phyloP scores from a whole-genome alignment of 768 basidiomycete species.

The Lactifluus piperatus region DNA sequence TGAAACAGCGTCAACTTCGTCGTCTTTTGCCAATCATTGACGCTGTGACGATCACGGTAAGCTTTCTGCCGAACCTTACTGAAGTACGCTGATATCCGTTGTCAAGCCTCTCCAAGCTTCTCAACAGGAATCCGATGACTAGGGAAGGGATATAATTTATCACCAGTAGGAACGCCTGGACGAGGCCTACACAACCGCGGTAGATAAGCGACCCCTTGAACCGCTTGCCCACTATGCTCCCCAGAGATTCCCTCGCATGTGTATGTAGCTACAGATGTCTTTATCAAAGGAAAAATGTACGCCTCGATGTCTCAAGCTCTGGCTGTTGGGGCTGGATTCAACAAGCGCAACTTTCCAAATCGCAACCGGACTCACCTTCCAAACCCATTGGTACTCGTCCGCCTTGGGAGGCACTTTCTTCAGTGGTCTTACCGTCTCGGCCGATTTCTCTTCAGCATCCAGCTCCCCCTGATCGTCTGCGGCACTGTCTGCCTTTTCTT shows the following conservation, averaged over 20 bases:
- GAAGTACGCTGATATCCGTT: too few relatives aligned
- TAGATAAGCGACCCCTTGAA: background rate
- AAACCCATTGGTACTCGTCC: conserved; percentile 80
- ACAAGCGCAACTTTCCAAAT: background rate
- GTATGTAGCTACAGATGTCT: background rate
- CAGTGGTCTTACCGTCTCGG: conserved; percentile 14
- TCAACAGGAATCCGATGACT: too few relatives aligned
- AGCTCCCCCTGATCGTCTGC: conserved; percentile 24
- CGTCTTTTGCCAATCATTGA: too few relatives aligned
- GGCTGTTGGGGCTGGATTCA: conserved; percentile 42
- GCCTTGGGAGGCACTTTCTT: conserved; percentile 49
- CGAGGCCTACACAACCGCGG: too few relatives aligned
- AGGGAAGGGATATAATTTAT: too few relatives aligned
- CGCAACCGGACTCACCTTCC: conserved; percentile 62
- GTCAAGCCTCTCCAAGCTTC: background rate
- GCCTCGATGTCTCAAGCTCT: conserved; percentile 84
- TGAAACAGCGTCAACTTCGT: too few relatives aligned
- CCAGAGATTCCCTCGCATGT: background rate
- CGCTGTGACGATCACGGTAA: too few relatives aligned
- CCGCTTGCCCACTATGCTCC: background rate
- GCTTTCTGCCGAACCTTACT: too few relatives aligned
- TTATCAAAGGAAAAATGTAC: conserved; percentile 77
- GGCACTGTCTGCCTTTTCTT: conserved; percentile 25
- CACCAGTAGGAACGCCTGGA: too few relatives aligned
- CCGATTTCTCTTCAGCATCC: conserved; percentile 17